Evolutionary conservation across 768 basidiomycete species (phyloP), one percentile per base, ranked within the genome.

Genomic region (Kwoniella sp.): DNA sequence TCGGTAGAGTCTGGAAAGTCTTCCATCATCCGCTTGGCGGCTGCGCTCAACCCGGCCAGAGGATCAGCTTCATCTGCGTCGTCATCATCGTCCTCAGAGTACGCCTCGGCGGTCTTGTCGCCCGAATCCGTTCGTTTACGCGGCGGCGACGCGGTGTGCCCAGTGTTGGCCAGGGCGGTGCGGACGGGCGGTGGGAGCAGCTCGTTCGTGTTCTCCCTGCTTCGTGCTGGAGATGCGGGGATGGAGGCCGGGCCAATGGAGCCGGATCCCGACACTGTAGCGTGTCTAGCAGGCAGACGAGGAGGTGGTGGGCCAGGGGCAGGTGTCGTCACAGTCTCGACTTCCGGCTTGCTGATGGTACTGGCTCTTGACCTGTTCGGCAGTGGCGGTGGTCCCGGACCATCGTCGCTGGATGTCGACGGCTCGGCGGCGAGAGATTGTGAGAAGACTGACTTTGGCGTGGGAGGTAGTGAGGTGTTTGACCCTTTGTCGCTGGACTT

Each of bases 1-100:
- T 75, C 67, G 14, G 76, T 77, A 0, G 76, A 63, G 50, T 78
- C 77, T 14, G 77, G 77, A 22, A 69, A 73, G 28, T 78, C 77
- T 15, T 76, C 76, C 32, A 71, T 29, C 14, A 57, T 37, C 10
- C 66, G 45, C 27, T 63, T 73, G 15, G 64, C 59, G 3, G 56
- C 34, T 7, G 59, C 42, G 15, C 50, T 56, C 11, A 59, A 29
- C 4, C 57, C 62, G 1, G 57, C 36, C 2, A 50, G 37, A 3
- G 64, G 57, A 6, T 49, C 53, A 1, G 52, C 19, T 11, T 44
- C 54, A 5, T 57, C 59, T 6, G 58, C 62, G 2, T 68, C 67
- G n/a, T 59, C 64, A 29, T 70, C 70, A 11, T 70, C 72, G 7
- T 68, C 66, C 15, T 71, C 70, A 10, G 63, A 66, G 5, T 59